Percentiles rank a stretch among this genome's conserved stretches.
These are phyloP conservation scores for Leccinum fuscescens DNA, from an alignment of 1,284 basidiomycete species.

Conservation along the genomic window DNA sequence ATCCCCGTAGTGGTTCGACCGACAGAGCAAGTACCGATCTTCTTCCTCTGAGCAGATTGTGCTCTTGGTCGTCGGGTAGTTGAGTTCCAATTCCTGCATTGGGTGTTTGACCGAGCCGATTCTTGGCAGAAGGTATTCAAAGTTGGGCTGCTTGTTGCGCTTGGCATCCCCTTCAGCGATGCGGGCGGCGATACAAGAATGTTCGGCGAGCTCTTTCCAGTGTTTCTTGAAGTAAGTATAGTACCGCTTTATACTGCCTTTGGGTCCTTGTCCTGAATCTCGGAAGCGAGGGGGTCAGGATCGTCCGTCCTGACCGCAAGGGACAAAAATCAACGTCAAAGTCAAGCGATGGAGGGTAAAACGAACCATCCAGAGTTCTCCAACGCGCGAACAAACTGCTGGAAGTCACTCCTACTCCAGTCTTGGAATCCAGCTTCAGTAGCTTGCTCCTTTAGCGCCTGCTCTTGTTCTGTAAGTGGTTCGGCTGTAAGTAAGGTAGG, in stretches of 20 bases:
- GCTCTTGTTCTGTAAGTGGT: conserved; percentile 84
- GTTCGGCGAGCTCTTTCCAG: conserved; percentile 77
- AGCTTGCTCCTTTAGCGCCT: conserved; percentile 75
- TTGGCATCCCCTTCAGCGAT: conserved; percentile 85
- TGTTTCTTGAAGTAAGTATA: conserved; percentile 88
- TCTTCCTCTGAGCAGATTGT: conserved; percentile 97
- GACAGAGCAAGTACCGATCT: conserved; percentile 91
- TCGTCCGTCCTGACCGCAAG: conserved; percentile 64
- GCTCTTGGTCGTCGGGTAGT: conserved; percentile 93
- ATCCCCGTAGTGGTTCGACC: conserved; percentile 90
- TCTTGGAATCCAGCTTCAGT: conserved; percentile 82
- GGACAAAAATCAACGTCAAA: neutral
- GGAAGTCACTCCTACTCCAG: conserved; percentile 93
- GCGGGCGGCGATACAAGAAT: conserved; percentile 77
- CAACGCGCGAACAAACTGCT: conserved; percentile 83
- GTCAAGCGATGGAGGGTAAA: neutral
- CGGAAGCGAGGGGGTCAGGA: conserved; percentile 75
- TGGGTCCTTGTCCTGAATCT: conserved; percentile 85
- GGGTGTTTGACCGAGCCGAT: conserved; percentile 83
- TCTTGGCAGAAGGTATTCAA: conserved; percentile 73
- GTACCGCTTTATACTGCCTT: conserved; percentile 78
- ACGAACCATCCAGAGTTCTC: conserved; percentile 85
- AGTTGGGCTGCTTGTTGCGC: conserved; percentile 81
- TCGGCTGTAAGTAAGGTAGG: conserved; percentile 53
- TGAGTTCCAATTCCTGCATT: conserved; percentile 93